These are phyloP conservation scores for Trichoderma sp. DNA, from an alignment of 2,329 filamentous ascomycete genomes.

Conservation along the genomic window DNA sequence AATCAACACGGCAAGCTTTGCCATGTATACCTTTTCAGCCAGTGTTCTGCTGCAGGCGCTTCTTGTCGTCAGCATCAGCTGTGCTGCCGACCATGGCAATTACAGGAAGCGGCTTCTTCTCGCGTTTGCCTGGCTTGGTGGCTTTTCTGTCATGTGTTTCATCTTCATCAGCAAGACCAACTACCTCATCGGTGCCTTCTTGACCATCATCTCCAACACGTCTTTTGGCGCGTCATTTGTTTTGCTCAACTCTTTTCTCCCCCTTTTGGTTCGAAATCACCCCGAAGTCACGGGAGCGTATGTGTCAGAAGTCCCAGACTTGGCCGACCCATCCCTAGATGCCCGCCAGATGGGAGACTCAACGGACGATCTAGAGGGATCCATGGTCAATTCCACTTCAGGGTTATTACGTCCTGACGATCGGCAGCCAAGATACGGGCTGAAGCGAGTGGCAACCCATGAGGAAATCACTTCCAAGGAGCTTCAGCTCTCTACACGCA, in stretches of 20 bases:
- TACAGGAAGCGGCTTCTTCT: constrained; percentile 87
- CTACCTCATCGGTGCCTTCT: constrained; percentile 76
- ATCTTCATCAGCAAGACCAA: constrained; percentile 70
- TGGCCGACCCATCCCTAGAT: constrained; percentile 30
- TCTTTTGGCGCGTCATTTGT: constrained; percentile 95
- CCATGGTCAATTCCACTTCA: constrained; percentile 42
- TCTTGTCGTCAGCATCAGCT: constrained; percentile 93
- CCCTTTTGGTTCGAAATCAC: constrained; percentile 84
- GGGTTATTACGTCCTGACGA: constrained; percentile 42
- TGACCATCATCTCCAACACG: constrained; percentile 88
- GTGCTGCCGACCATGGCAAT: constrained; percentile 88
- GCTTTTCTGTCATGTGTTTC: constrained; percentile 82
- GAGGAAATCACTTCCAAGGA: constrained; percentile 59
- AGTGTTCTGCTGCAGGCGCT: constrained; percentile 87
- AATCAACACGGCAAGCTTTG: constrained; percentile 94
- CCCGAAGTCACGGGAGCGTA: constrained; percentile 46
- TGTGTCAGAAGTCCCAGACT: constrained; percentile 29
- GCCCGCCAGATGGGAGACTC: constrained; percentile 25
- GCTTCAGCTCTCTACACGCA: constrained; percentile 79
- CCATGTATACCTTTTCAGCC: constrained; percentile 96
- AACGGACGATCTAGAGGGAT: constrained; percentile 26
- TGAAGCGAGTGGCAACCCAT: constrained; percentile 41
- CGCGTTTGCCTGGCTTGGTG: constrained; percentile 78
- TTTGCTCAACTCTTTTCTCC: constrained; percentile 90
- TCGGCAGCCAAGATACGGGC: constrained; percentile 25